These are phyloP conservation scores for Leptodontidium sp. DNA, from an alignment of 2,329 filamentous ascomycete species.

Conservation along the genomic window DNA sequence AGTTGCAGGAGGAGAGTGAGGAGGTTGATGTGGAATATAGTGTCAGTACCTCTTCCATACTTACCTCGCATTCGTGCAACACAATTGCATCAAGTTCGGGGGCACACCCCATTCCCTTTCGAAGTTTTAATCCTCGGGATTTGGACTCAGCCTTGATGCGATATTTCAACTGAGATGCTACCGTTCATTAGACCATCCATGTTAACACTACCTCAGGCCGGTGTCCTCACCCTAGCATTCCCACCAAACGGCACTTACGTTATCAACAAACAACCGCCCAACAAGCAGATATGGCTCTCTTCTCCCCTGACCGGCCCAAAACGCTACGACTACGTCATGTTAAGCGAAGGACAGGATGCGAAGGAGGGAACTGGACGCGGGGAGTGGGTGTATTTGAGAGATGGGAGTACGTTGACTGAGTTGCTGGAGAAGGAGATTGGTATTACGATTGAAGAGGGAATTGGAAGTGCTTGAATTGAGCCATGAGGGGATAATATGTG, in stretches of 20 bases:
- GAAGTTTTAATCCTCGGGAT: not conserved
- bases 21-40: slow-evolving; percentile 90
- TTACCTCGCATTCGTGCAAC: not conserved
- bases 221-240: slow-evolving; percentile 81
- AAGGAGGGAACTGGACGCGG: slow-evolving; percentile 80
- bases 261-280: slow-evolving; percentile 97
- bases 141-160: not conserved
- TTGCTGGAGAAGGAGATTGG: slow-evolving; percentile 80
- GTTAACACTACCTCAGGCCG: slow-evolving; percentile 64
- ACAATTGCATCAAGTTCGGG: not conserved
- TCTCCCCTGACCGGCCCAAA: slow-evolving; percentile 92
- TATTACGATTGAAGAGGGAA: slow-evolving; percentile 55
- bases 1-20: slow-evolving; percentile 73
- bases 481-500: slow-evolving; percentile 16
- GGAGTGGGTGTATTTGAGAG: slow-evolving; percentile 88
- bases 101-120: too few species aligned
- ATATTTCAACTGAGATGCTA: too few species aligned
- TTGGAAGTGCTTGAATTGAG: not conserved
- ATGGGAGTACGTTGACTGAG: slow-evolving; percentile 77
- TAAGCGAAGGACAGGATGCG: slow-evolving; percentile 75
- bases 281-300: slow-evolving; percentile 97
- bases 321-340: slow-evolving; percentile 87
- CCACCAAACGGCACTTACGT: slow-evolving; percentile 82
- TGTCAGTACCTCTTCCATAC: slow-evolving; percentile 59
- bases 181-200: not conserved